Conservation (phyloP, 768 basidiomycete species). For the Pulveroboletus sp. region DNA sequence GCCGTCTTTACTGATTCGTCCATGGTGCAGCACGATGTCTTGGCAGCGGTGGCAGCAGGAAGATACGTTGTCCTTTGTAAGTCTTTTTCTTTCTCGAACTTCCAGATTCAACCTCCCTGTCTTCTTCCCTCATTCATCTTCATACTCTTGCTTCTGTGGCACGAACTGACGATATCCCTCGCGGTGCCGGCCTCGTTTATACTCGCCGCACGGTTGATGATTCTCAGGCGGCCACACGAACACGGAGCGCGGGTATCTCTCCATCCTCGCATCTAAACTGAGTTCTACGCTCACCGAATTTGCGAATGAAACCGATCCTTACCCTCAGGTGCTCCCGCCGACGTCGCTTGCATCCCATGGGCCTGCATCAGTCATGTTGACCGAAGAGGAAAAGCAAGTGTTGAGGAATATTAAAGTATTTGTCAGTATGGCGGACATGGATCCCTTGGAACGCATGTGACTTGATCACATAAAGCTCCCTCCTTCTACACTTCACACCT, state of each 20-base stretch:
- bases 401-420: conserved; percentile 49
- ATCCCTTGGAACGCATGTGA: conserved; percentile 71
- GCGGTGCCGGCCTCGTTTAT: conserved; percentile 16
- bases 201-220: conserved; percentile 15
- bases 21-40: conserved; percentile 70
- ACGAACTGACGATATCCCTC: conserved; percentile 7
- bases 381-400: conserved; percentile 29
- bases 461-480: background rate
- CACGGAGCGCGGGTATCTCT: conserved; percentile 92
- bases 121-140: background rate
- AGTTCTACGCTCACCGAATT: conserved; percentile 42
- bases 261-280: conserved; percentile 65
- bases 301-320: conserved; percentile 17
- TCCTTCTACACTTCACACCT: background rate
- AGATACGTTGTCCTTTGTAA: conserved; percentile 81
- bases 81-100: conserved; percentile 21
- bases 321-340: conserved; percentile 12
- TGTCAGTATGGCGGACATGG: conserved; percentile 67
- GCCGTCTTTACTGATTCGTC: background rate
- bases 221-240: conserved; percentile 82
- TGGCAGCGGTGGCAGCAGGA: conserved; percentile 73
- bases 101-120: background rate
- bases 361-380: conserved; percentile 19
- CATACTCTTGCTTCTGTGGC: conserved; percentile 12
- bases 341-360: conserved; percentile 27